These are phyloP conservation scores for Nakazawaea ernobii DNA, from an alignment of 805 yeast species.

Conservation along the genomic window DNA sequence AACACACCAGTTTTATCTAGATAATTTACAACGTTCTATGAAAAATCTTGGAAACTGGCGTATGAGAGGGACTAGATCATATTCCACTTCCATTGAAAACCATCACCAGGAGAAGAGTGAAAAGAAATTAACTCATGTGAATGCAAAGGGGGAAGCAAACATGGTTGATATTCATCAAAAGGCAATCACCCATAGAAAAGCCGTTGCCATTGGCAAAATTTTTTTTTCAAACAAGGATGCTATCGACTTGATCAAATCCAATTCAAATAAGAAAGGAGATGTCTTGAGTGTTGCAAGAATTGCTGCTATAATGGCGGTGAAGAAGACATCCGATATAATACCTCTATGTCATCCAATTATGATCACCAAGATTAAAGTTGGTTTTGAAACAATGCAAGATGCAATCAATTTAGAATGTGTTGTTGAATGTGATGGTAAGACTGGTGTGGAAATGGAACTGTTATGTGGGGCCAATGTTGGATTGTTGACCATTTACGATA, in stretches of 20 bases:
- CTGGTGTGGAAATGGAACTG: slow-evolving; percentile 59
- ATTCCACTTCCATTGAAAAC: neutral
- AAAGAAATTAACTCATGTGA: slow-evolving; percentile 10
- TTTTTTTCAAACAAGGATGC: slow-evolving; percentile 30
- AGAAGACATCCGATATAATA: slow-evolving; percentile 38
- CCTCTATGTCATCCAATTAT: slow-evolving; percentile 47
- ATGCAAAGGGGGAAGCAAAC: slow-evolving; percentile 21
- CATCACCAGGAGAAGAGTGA: neutral
- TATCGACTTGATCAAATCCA: slow-evolving; percentile 25
- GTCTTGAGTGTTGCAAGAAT: slow-evolving; percentile 42
- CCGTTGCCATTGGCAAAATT: slow-evolving; percentile 38
- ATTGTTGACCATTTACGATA: slow-evolving; percentile 46
- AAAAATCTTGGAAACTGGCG: neutral
- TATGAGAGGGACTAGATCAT: neutral
- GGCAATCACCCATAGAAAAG: slow-evolving; percentile 31
- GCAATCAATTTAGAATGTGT: slow-evolving; percentile 27
- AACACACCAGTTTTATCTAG: neutral
- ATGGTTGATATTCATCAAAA: slow-evolving; percentile 47
- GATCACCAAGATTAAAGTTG: slow-evolving; percentile 34
- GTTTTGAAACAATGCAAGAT: slow-evolving; percentile 20
- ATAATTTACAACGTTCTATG: neutral
- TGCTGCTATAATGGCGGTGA: slow-evolving; percentile 48
- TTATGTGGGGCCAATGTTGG: slow-evolving; percentile 38
- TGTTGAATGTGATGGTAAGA: slow-evolving; percentile 42
- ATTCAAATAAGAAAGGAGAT: slow-evolving; percentile 45